Conservation (phyloP, 2,329 filamentous ascomycete species). For the Hawksworthiomyces lignivorus region DNA sequence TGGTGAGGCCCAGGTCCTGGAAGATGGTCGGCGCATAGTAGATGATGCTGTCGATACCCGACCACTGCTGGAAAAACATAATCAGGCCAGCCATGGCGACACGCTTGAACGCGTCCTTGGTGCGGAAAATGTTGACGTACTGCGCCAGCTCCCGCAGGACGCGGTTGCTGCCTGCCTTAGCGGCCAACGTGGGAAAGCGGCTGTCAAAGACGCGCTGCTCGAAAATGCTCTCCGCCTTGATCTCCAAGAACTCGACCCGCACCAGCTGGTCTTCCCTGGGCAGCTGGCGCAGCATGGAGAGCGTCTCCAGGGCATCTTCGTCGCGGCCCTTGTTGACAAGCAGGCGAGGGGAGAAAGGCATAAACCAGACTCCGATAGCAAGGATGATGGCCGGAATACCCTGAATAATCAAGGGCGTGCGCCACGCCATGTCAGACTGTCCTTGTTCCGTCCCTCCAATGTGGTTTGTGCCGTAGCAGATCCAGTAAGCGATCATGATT, state of each 20-base stretch:
- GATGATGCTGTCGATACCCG: conserved; percentile 49
- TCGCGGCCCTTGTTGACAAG: conserved; percentile 30
- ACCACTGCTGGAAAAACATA: conserved; percentile 52
- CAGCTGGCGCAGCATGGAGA: conserved; percentile 23
- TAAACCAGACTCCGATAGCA: conserved; percentile 29
- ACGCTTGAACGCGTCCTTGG: conserved; percentile 36
- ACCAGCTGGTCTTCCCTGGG: conserved; percentile 26
- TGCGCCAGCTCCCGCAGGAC: too few species aligned
- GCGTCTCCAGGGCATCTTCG: conserved; percentile 16
- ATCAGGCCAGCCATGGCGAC: conserved; percentile 25
- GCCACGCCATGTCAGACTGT: conserved; percentile 22
- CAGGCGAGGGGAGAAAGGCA: conserved; percentile 43
- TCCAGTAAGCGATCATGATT: conserved; percentile 45
- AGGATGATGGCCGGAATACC: conserved; percentile 29
- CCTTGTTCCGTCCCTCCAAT: conserved; percentile 14
- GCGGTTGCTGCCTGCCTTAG: too few species aligned
- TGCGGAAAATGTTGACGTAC: conserved; percentile 41
- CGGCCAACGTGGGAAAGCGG: too few species aligned
- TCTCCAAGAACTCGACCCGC: conserved; percentile 37
- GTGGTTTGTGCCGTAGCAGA: conserved; percentile 39
- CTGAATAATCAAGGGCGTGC: conserved; percentile 39
- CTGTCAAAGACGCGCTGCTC: conserved; percentile 77
- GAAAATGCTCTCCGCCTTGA: conserved; percentile 37
- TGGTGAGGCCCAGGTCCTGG: conserved; percentile 52
- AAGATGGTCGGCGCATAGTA: conserved; percentile 66